Evolutionary conservation across 495 filamentous ascomycete genomes (phyloP).

Genomic region (Delitschia confertaspora): DNA sequence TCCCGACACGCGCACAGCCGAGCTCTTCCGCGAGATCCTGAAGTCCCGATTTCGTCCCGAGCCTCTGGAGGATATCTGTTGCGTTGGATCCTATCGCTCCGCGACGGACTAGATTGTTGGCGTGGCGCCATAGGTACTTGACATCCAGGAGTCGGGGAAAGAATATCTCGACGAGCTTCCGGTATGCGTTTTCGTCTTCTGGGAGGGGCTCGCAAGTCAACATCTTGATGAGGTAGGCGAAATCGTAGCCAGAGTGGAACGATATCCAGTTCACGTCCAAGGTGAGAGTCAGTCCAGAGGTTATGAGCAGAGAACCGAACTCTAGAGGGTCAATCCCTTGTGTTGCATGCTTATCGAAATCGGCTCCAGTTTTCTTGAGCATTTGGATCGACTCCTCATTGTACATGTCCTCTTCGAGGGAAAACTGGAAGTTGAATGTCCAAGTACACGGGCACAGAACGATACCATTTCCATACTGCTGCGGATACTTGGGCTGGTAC

Average conservation of each 20-base stretch:
- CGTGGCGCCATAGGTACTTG: constrained; percentile 92
- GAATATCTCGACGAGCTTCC: constrained; percentile 73
- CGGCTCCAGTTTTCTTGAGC: constrained; percentile 74
- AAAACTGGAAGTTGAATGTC: constrained; percentile 99
- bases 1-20: constrained; percentile 74
- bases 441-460: constrained; percentile 76
- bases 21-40: constrained; percentile 91
- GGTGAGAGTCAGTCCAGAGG: constrained; percentile 80
- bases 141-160: constrained; percentile 93
- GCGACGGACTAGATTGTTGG: constrained; percentile 40
- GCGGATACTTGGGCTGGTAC: constrained; percentile 28
- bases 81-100: constrained; percentile 51
- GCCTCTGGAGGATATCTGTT: constrained; percentile 61
- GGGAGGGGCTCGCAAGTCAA: constrained; percentile 72
- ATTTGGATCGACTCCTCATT: constrained; percentile 85
- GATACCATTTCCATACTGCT: constrained; percentile 44
- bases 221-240: constrained; percentile 92
- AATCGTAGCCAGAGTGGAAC: constrained; percentile 98
- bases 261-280: constrained; percentile 91
- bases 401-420: constrained; percentile 91
- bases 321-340: constrained; percentile 86
- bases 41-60: constrained; percentile 78
- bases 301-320: constrained; percentile 82
- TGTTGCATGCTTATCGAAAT: constrained; percentile 70
- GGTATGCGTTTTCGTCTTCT: constrained; percentile 78